These are phyloP conservation scores for Fusarium udum DNA, from an alignment of 2,329 filamentous ascomycete species.

Conservation along the genomic window DNA sequence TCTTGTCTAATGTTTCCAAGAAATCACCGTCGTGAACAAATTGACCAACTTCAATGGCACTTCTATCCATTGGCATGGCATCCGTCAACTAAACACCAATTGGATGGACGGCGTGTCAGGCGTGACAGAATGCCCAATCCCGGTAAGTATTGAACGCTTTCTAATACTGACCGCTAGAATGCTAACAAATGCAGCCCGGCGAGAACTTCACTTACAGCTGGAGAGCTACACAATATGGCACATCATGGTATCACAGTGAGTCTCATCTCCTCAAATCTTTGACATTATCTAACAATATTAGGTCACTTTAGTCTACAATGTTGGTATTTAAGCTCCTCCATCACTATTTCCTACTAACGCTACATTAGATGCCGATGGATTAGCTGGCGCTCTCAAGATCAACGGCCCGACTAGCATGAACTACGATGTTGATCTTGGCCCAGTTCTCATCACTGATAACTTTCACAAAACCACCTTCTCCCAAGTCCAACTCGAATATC, in stretches of 20 bases:
- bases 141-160: background rate
- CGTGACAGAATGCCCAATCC: background rate
- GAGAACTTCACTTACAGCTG: background rate
- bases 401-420: background rate
- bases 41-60: background rate
- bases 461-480: background rate
- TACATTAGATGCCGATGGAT: background rate
- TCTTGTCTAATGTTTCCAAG: background rate
- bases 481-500: background rate
- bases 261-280: rapidly evolving
- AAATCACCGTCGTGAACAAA: background rate
- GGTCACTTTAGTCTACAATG: conserved; percentile 1
- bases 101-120: conserved; percentile 3
- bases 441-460: background rate
- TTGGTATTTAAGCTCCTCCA: background rate
- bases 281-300: rapidly evolving
- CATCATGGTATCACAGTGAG: conserved; percentile 8
- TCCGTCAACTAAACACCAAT: background rate
- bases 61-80: background rate
- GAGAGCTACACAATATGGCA: background rate
- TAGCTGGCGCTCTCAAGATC: background rate
- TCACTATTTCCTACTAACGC: background rate
- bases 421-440: background rate
- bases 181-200: background rate
- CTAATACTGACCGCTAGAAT: no score